Evolutionary conservation across 179 eudicot genomes (phyloP).

Genomic region (Sideroxylon spinosum): DNA sequence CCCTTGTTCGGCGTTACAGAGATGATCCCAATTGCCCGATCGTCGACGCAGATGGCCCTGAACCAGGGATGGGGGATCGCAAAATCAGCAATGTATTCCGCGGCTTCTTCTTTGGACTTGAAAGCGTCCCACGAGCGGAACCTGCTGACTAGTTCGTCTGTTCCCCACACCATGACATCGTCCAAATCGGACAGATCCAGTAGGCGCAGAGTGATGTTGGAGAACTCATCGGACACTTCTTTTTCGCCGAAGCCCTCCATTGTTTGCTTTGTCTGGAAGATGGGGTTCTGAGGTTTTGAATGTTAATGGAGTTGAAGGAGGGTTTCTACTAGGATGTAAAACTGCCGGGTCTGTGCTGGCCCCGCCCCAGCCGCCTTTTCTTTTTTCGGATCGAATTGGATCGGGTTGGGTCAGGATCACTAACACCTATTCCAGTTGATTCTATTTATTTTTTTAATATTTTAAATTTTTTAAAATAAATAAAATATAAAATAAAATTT

Average conservation of each 20-base stretch:
- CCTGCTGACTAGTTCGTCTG: conserved; percentile 39
- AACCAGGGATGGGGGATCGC: conserved; percentile 40
- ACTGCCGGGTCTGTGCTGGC: too few species aligned
- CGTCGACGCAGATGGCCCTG: conserved; percentile 47
- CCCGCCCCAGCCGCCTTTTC: too few species aligned
- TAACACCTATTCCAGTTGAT: too few species aligned
- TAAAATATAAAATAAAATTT: too few species aligned
- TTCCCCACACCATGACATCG: conserved; percentile 49
- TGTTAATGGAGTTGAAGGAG: background rate
- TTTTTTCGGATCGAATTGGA: too few species aligned
- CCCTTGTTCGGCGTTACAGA: conserved; percentile 23
- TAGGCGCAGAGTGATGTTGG: conserved; percentile 35
- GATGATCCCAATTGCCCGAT: conserved; percentile 37
- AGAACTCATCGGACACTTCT: background rate
- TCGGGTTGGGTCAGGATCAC: too few species aligned
- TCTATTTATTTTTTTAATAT: too few species aligned
- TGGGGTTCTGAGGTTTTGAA: too few species aligned
- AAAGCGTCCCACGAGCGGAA: conserved; percentile 41
- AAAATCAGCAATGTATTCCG: conserved; percentile 20
- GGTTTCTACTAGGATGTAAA: too few species aligned
- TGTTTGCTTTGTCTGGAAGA: background rate
- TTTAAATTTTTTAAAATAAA: too few species aligned
- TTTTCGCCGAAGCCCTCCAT: background rate
- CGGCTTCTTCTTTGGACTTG: conserved; percentile 39
- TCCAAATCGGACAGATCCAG: conserved; percentile 39